Percentiles rank a stretch among this genome's conserved stretches.
Conservation (phyloP, 23 red algal genomes). For the Gracilaria vermiculophylla region DNA sequence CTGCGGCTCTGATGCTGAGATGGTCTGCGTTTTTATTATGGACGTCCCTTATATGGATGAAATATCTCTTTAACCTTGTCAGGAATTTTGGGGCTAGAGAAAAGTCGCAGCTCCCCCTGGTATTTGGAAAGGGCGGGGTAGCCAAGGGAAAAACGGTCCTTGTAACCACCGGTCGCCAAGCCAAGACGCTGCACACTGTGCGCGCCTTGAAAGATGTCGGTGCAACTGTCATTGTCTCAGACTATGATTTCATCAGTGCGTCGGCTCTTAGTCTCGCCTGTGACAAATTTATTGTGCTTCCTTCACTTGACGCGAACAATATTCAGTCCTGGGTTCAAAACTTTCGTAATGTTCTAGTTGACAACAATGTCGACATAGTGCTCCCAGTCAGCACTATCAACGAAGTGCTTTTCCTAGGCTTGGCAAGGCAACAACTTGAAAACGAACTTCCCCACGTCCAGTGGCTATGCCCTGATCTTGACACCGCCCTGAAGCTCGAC, state of each 20-base stretch:
- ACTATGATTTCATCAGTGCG: conserved; percentile 61
- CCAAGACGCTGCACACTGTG: conserved; percentile 69
- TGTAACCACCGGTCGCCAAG: conserved; percentile 73
- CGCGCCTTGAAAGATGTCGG: conserved; percentile 70
- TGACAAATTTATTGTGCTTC: conserved; percentile 69
- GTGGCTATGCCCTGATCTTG: conserved; percentile 66
- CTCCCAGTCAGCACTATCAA: conserved; percentile 80
- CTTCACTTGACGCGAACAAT: neutral
- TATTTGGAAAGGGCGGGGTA: conserved; percentile 8
- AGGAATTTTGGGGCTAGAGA: neutral
- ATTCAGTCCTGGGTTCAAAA: conserved; percentile 41
- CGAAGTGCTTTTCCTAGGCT: conserved; percentile 60
- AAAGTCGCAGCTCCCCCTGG: neutral
- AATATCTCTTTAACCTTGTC: neutral
- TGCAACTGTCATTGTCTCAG: conserved; percentile 70
- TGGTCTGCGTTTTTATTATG: too few species aligned
- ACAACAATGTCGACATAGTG: conserved; percentile 63
- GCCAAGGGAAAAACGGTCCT: conserved; percentile 59
- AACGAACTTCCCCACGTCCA: conserved; percentile 36
- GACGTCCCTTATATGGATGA: too few species aligned
- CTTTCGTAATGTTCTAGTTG: conserved; percentile 52
- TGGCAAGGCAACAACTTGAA: conserved; percentile 35
- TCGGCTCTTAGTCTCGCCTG: conserved; percentile 67
- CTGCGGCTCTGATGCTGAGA: too few species aligned
- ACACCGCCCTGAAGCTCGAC: conserved; percentile 57